These are phyloP conservation scores for Lentinula detonsa DNA, from an alignment of 768 basidiomycete species.

Conservation along the genomic window DNA sequence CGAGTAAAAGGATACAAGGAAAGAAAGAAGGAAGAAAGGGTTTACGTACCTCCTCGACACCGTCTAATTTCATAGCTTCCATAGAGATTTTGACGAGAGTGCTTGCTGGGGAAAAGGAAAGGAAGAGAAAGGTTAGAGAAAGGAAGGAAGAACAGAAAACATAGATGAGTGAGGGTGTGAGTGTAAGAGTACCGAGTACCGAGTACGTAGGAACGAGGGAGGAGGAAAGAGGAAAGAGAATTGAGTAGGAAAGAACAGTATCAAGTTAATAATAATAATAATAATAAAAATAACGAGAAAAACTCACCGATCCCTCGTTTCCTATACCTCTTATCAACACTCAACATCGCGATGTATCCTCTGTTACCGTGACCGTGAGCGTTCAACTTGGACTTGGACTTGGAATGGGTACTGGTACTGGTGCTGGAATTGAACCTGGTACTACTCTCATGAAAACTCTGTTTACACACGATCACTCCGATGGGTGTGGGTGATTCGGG, in stretches of 20 bases:
- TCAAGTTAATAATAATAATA: slow-evolving; percentile 14
- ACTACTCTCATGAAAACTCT: too few species aligned
- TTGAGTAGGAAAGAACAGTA: too few species aligned
- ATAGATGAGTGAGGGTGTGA: too few species aligned
- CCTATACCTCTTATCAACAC: slow-evolving; percentile 77
- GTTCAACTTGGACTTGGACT: too few species aligned
- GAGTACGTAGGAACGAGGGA: too few species aligned
- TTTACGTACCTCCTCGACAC: slow-evolving; percentile 74
- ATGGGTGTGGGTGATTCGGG: too few species aligned
- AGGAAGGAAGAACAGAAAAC: too few species aligned
- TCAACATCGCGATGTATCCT: slow-evolving; percentile 98
- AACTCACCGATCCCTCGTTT: slow-evolving; percentile 88
- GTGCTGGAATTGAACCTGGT: too few species aligned
- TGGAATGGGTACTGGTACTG: too few species aligned
- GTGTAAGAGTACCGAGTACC: too few species aligned
- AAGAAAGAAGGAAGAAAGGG: neutral
- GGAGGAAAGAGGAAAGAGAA: too few species aligned
- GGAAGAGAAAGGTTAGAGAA: neutral
- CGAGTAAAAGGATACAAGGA: neutral
- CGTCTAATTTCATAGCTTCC: slow-evolving; percentile 74
- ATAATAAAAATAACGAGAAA: slow-evolving; percentile 16
- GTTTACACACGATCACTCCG: too few species aligned
- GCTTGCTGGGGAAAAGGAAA: slow-evolving; percentile 50
- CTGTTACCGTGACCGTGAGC: slow-evolving; percentile 39
- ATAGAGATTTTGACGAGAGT: slow-evolving; percentile 80